Evolutionary conservation across 805 yeast species (phyloP), one percentile per base, ranked within the genome.

Genomic region (Priceomyces fermenticarens): DNA sequence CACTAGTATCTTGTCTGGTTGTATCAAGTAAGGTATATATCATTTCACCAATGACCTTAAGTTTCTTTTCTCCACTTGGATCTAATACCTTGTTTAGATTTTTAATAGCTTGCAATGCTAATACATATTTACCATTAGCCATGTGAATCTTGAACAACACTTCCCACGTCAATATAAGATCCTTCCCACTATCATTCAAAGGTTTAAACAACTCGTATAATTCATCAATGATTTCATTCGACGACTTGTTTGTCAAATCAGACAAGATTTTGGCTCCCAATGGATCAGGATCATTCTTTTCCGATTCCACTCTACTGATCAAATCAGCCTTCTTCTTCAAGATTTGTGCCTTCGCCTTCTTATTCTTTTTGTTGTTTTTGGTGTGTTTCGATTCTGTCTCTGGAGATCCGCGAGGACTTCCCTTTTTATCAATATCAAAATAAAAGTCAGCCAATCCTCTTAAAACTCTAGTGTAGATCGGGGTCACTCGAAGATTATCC

Each of bases 391-490:
- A 49, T 20, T 39, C 44, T 25, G 45, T 41, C 10, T 42, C 54
- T 13, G 41, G 53, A 17, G 29, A 40, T 26, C 34, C 42, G 30
- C 35, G 43, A 12, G 35, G 36, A 38, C 57, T 53, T 28, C 54
- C 48, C 28, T 63, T 60, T 11, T 57, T 60, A 30, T 54, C 45
- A 14, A 67, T 42, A 10, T 72, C 75, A 38, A 83, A 65, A 49
- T 81, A 78, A 29, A 86, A 60, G 13, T 71, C 63, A 20, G 82
- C 63, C 28, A 88, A 76, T 1, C 93, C 95, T 34, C 66, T 62
- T 44, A 83, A 70, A 1, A 86, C 86, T 40, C 93, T 76, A n/a
- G 77, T 69, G 55, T 78, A 88, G 39, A 85, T 75, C 3, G 95
- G 88, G 27, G 85, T 79, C 7, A 78, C 58, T 57, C 73, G 89